These are phyloP conservation scores for Scleroderma bovista DNA, from an alignment of 768 basidiomycete genomes.

Conservation along the genomic window DNA sequence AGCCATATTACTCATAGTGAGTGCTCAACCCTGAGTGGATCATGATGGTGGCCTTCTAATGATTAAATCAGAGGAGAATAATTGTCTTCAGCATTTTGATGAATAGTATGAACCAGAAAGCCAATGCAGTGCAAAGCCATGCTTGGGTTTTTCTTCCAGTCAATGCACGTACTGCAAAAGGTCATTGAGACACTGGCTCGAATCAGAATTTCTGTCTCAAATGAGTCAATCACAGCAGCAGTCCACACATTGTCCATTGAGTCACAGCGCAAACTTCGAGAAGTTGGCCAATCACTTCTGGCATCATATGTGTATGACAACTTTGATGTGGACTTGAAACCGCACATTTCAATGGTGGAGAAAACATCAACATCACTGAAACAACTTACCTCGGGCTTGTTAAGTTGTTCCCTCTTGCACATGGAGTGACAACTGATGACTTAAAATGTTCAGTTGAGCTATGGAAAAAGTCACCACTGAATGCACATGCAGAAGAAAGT, in stretches of 20 bases:
- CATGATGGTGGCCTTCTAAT: too few species aligned
- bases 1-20: too few species aligned
- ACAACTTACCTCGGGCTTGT: conserved; percentile 20
- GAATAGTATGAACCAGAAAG: too few species aligned
- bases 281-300: conserved; percentile 20
- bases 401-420: conserved; percentile 17
- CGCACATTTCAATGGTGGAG: conserved; percentile 28
- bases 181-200: conserved; percentile 26
- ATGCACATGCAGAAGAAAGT: too few species aligned
- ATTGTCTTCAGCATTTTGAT: too few species aligned
- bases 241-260: conserved; percentile 25
- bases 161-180: conserved; percentile 22
- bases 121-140: too few species aligned
- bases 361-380: conserved; percentile 14
- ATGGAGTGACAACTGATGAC: too few species aligned
- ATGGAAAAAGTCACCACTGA: too few species aligned
- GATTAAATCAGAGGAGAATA: too few species aligned
- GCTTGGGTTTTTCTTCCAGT: conserved; percentile 16
- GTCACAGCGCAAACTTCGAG: conserved; percentile 9
- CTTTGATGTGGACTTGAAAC: conserved; percentile 35
- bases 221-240: conserved; percentile 19
- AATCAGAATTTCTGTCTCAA: conserved; percentile 28
- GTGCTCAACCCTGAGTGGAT: too few species aligned
- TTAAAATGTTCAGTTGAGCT: too few species aligned
- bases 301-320: conserved; percentile 37